Evolutionary conservation across 2,329 filamentous ascomycete genomes (phyloP), one percentile per base, ranked within the genome.

Genomic region (Cytospora leucostoma): DNA sequence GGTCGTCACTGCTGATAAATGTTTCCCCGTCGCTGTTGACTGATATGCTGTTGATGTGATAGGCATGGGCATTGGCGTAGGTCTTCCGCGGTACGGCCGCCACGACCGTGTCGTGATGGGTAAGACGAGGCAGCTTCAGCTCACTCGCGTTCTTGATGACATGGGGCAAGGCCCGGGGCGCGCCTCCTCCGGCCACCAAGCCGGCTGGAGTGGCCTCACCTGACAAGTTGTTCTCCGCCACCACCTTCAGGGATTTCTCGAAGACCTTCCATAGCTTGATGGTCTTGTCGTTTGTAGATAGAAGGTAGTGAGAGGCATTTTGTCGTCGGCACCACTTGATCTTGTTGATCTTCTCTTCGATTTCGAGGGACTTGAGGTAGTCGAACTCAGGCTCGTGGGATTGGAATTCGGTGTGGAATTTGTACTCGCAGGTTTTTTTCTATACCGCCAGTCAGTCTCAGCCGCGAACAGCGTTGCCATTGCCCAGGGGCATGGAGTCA

Each of bases 381-480:
- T 99, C 95, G 78, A 99, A 99, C 79, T 99, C 95, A 67, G 95
- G 95, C 76, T 99, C 95, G 81, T 99, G 95, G 71, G 95, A 99
- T 82, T 99, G 95, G 73, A 99, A 99, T 76, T 99, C 95, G 77
- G 95, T 99, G 78, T 99, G 95, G 78, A 99, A 99, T 78, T 98
- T 99, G 85, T 99, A 99, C 79, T 99, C 95, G 86, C 95, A 99
- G 57, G 95, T 98, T 87, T 98, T 99, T 88, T 99, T 98, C 93
- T 97, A 74, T 66, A 50, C 56, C 51, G 44, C 52, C 53, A 56
- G 71, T 82, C 71, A 81, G 77, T 65, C 61, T 53, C 37, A n/a
- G 51, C 49, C 49, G 38, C 32, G 37, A 47, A 47, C 21, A 35
- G 52, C 50, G 38, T 40, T 57, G 49, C 37, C 54, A 50, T 19